Percentiles rank a stretch among this genome's conserved stretches.
These are phyloP conservation scores for Xylaria scruposa DNA, from an alignment of 495 filamentous ascomycete genomes.

Conservation along the genomic window DNA sequence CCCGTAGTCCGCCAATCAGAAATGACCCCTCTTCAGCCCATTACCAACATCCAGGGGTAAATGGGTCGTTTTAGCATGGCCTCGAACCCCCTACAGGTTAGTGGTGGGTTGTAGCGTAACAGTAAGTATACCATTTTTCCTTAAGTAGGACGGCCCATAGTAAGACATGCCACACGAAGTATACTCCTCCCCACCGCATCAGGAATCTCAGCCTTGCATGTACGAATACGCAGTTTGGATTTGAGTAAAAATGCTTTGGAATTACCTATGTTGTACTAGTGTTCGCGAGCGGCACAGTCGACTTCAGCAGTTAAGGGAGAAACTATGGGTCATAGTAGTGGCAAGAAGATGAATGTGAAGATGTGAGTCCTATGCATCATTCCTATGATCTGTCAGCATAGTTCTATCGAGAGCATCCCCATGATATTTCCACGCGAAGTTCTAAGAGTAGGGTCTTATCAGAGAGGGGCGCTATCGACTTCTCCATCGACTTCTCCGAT, in stretches of 20 bases:
- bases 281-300: neutral
- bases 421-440: neutral
- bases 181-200: neutral
- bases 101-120: neutral
- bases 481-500: too few species aligned
- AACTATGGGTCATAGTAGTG: neutral
- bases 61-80: neutral
- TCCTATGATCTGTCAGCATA: neutral
- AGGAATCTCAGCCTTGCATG: neutral
- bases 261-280: neutral
- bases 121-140: neutral
- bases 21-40: neutral
- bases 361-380: neutral
- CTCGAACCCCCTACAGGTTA: neutral
- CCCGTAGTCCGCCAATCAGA: neutral
- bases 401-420: neutral
- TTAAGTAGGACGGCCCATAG: neutral
- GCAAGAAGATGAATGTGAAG: neutral
- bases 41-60: conserved; percentile 9
- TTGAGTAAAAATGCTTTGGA: neutral
- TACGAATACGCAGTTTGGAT: neutral
- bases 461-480: neutral
- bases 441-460: neutral
- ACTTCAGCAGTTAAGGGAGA: neutral
- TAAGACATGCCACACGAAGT: neutral